Base-by-base conservation (phyloP, 1,284 basidiomycete genomes). In the Heliocybe sulcata region DNA sequence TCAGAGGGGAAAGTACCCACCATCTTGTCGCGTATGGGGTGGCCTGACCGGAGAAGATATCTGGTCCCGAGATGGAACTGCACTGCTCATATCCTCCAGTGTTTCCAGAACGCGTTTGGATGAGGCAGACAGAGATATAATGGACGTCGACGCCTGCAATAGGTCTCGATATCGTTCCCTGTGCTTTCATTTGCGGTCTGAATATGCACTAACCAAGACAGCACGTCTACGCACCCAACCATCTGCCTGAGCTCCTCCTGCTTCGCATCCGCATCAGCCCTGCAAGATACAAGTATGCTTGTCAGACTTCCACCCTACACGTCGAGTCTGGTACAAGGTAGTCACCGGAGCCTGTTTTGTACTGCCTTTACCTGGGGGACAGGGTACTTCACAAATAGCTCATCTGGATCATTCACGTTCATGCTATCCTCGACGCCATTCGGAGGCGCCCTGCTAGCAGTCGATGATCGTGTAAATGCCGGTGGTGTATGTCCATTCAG, bases 81-180 rank as follows among this genome's bases (percentile, higher is more conserved):
- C 72, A 33, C 70, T 66, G 56, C 75, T 80, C 59, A 83, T 80
- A 56, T 87, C 85, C 35, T 79, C 73, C 35, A 91, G 64, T 3
- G 82, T 79, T 33, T 77, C 71, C 49, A 80, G 66, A 10, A 90
- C 87, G 59, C 75, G 77, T 54, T 76, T 72, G 3, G 89, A 85
- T 9, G 88, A 87, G 35, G 75, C 68, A 10, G 85, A 76, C 59
- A 92, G 85, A 52, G 82, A 78, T 29, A 92, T 87, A 53, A 95
- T 95, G 9, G 92, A 92, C 0, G 90, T 84, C 0, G 94, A 94
- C 0, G 94, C 92, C 62, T 94, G 89, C 19, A 98, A 76, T 22
- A 97, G 79, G 69, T 98, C 94, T 52, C 94, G 86, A 71, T 98
- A 97, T 59, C 94, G 85, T 78, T 96, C 94, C 69, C 94, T 94